phyloP scores from a whole-genome alignment of 257 asterid species.

The Gardenia jasminoides region DNA sequence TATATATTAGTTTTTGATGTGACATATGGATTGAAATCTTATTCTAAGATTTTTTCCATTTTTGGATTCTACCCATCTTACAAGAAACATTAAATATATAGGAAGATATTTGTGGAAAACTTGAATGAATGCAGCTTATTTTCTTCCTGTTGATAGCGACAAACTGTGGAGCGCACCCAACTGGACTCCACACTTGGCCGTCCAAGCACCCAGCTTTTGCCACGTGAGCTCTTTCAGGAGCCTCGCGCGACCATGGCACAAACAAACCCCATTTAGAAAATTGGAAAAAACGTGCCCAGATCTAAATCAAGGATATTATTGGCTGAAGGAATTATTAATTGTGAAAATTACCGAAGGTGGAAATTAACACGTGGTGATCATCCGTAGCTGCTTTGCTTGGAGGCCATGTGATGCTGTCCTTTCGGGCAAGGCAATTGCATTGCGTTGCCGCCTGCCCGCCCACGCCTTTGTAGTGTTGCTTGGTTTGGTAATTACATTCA shows the following conservation, averaged over 20 bases:
- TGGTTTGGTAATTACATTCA: not conserved
- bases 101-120: too few relatives aligned
- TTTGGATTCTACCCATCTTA: too few relatives aligned
- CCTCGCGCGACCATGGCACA: not conserved
- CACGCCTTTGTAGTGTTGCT: not conserved
- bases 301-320: conserved; percentile 8
- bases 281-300: not conserved
- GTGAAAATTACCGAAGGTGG: not conserved
- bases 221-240: not conserved
- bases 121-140: not conserved
- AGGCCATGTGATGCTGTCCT: conserved; percentile 21
- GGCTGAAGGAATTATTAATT: too few relatives aligned
- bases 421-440: conserved; percentile 15
- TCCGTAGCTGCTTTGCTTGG: conserved; percentile 14
- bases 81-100: too few relatives aligned
- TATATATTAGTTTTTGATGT: too few relatives aligned
- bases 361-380: conserved; percentile 24
- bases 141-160: not conserved
- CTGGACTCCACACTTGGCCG: not conserved
- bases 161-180: not conserved
- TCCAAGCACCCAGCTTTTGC: not conserved
- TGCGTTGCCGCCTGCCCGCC: conserved; percentile 29
- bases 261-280: not conserved
- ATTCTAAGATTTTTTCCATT: too few relatives aligned
- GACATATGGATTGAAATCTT: too few relatives aligned